Evolutionary conservation across 176 grass and related monocot species (phyloP).

Genomic region (Tuctoria greenei): DNA sequence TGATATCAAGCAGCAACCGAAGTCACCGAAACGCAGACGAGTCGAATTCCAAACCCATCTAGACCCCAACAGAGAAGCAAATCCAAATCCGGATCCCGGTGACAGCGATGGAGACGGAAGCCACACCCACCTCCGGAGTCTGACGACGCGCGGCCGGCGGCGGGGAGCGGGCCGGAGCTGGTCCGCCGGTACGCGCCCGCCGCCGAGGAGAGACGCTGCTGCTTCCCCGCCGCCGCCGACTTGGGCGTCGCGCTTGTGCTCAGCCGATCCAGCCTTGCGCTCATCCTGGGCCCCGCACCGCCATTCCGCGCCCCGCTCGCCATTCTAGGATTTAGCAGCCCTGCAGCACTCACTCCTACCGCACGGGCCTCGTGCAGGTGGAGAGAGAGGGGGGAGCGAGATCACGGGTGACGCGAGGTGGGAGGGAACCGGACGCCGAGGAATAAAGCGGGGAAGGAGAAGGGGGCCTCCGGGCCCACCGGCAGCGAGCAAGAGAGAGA

Average conservation of each 20-base stretch:
- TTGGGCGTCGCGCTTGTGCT: slow-evolving; percentile 65
- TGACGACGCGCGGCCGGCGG: slow-evolving; percentile 22
- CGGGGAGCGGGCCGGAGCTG: slow-evolving; percentile 55
- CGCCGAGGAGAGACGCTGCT: slow-evolving; percentile 57
- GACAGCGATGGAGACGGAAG: not conserved
- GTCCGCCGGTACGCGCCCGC: slow-evolving; percentile 53
- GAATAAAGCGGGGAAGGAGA: slow-evolving; percentile 42
- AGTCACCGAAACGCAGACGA: slow-evolving; percentile 31
- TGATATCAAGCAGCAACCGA: not conserved
- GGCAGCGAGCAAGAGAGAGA: slow-evolving; percentile 13
- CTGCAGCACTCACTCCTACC: not conserved
- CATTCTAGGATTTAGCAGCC: too few relatives aligned
- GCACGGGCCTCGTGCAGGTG: slow-evolving; percentile 15
- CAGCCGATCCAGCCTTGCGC: slow-evolving; percentile 64
- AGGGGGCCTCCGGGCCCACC: slow-evolving; percentile 19
- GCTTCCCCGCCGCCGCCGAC: slow-evolving; percentile 37
- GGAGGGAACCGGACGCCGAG: slow-evolving; percentile 18
- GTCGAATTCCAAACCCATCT: slow-evolving; percentile 6
- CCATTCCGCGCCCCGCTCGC: slow-evolving; percentile 55
- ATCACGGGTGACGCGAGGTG: slow-evolving; percentile 28
- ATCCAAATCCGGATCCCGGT: slow-evolving; percentile 38
- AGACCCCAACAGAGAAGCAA: slow-evolving; percentile 12
- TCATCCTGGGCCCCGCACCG: slow-evolving; percentile 43
- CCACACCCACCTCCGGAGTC: slow-evolving; percentile 68
- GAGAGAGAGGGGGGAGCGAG: not conserved